These are phyloP conservation scores for Babesia caballi DNA, from an alignment of 169 alveolate species.

Conservation along the genomic window DNA sequence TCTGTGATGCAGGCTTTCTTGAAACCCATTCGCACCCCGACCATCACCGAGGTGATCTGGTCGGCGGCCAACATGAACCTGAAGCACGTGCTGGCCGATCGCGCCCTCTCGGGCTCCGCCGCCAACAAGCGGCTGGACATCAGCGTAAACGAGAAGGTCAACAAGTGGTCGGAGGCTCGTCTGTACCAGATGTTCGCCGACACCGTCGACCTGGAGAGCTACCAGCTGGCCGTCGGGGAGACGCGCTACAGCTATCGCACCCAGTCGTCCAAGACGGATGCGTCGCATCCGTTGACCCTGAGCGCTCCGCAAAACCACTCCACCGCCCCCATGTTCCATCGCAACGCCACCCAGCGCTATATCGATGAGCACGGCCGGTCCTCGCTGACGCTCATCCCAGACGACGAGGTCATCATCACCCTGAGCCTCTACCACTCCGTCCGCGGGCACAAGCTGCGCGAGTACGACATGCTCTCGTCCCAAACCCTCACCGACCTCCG, in stretches of 20 bases:
- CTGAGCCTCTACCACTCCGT: constrained; percentile 78
- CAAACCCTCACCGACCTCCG: constrained; percentile 77
- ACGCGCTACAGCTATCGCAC: neutral
- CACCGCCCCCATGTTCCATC: constrained; percentile 16
- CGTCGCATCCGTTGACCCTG: constrained; percentile 7
- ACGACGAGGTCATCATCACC: constrained; percentile 47
- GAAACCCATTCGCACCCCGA: constrained; percentile 45
- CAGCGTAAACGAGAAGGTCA: neutral
- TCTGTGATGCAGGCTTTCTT: neutral
- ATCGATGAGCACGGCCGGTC: constrained; percentile 6
- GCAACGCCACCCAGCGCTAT: constrained; percentile 26
- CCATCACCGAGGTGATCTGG: constrained; percentile 39
- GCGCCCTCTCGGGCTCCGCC: neutral
- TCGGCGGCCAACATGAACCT: constrained; percentile 39
- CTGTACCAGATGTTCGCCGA: constrained; percentile 21
- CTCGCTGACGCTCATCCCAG: constrained; percentile 29
- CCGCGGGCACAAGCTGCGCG: constrained; percentile 80
- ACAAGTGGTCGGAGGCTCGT: constrained; percentile 47
- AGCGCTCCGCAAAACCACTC: constrained; percentile 47
- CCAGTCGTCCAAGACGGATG: neutral
- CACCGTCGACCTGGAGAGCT: constrained; percentile 36
- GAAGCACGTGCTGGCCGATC: neutral
- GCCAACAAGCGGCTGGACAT: constrained; percentile 6
- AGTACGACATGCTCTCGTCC: constrained; percentile 74
- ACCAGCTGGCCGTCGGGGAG: constrained; percentile 29